Percentiles rank a stretch among this genome's conserved stretches.
Conservation (phyloP, 2,329 filamentous ascomycete species). For the Aspergillus clavatus region DNA sequence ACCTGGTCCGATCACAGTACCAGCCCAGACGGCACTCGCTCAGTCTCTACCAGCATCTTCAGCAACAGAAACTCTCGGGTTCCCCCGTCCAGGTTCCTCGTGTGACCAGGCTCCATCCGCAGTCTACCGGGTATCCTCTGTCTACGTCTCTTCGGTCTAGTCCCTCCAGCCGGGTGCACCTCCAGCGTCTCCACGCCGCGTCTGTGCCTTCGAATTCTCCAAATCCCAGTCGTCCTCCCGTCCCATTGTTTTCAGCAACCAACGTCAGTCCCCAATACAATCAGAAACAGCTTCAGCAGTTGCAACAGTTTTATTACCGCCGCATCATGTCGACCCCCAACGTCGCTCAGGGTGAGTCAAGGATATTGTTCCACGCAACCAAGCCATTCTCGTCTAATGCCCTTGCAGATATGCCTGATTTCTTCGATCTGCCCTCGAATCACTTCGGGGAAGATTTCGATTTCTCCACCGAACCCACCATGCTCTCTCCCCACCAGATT, state of each 20-base stretch:
- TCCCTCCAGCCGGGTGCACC: constrained; percentile 30
- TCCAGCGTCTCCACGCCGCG: constrained; percentile 32
- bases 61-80: constrained; percentile 31
- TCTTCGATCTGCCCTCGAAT: constrained; percentile 28
- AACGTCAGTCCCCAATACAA: constrained; percentile 16
- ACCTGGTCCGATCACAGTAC: constrained; percentile 31
- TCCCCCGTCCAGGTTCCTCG: constrained; percentile 36
- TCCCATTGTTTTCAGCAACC: constrained; percentile 21
- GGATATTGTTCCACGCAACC: constrained; percentile 29
- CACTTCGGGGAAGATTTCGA: constrained; percentile 23
- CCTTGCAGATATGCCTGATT: constrained; percentile 20
- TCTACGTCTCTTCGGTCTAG: constrained; percentile 36
- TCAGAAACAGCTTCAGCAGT: constrained; percentile 29
- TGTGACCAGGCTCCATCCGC: constrained; percentile 36
- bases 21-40: constrained; percentile 34
- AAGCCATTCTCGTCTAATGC: constrained; percentile 13
- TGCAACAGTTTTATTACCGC: constrained; percentile 22
- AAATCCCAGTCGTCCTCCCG: constrained; percentile 33
- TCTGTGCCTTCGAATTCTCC: constrained; percentile 38
- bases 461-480: constrained; percentile 19
- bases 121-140: constrained; percentile 37
- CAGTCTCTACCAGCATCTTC: constrained; percentile 32
- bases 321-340: constrained; percentile 40
- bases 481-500: constrained; percentile 25
- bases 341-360: constrained; percentile 34